These are phyloP conservation scores for Pyrenula aspistea DNA, from an alignment of 495 filamentous ascomycete species.

Conservation along the genomic window DNA sequence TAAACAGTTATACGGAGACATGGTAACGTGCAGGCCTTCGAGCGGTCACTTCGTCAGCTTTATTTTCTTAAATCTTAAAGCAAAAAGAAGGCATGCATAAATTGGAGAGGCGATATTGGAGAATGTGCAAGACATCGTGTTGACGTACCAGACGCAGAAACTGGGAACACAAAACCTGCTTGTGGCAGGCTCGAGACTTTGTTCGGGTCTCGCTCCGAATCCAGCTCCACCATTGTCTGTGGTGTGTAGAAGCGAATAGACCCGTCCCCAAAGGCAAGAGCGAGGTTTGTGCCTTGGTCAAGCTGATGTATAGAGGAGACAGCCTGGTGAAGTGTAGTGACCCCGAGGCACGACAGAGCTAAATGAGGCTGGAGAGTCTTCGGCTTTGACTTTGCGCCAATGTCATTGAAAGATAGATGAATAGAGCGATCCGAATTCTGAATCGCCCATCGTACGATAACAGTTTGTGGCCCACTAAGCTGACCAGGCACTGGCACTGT, in stretches of 20 bases:
- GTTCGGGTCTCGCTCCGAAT: slow-evolving; percentile 45
- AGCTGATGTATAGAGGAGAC: slow-evolving; percentile 54
- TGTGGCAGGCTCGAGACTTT: slow-evolving; percentile 57
- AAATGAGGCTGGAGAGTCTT: neutral
- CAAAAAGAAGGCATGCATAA: no score
- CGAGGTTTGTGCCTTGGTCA: slow-evolving; percentile 55
- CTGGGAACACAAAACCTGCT: slow-evolving; percentile 56
- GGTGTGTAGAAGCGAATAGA: slow-evolving; percentile 68
- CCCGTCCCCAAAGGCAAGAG: slow-evolving; percentile 62
- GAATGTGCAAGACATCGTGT: no score
- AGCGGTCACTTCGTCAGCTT: no score
- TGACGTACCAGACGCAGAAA: slow-evolving; percentile 47
- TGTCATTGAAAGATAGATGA: neutral
- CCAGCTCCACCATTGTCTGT: slow-evolving; percentile 51
- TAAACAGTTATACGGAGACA: slow-evolving; percentile 31
- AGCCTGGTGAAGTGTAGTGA: neutral
- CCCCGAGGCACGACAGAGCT: neutral
- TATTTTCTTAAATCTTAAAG: no score
- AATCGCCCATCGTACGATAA: neutral
- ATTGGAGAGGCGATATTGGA: no score
- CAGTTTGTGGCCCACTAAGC: neutral
- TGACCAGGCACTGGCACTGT: neutral
- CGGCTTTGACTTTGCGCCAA: neutral
- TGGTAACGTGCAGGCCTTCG: neutral
- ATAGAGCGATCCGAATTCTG: neutral